phyloP scores from a whole-genome alignment of 306 rosid species.

The Oemleria cerasiformis region DNA sequence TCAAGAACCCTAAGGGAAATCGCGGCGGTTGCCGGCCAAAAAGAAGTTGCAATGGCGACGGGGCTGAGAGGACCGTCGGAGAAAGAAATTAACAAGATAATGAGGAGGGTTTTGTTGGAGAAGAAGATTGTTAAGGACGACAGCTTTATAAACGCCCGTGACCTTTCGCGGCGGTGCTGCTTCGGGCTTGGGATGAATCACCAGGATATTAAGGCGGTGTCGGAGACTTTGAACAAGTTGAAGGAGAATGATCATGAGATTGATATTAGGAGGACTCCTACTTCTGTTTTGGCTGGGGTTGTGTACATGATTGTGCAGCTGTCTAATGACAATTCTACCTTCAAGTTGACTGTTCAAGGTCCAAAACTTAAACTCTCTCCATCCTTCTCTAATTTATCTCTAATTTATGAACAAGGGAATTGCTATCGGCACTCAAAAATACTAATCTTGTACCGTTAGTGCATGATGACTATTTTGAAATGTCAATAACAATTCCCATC shows the following conservation, averaged over 20 bases:
- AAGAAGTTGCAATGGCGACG: too few species aligned
- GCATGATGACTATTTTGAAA: too few species aligned
- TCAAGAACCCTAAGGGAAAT: conserved; percentile 22
- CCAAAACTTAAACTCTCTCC: neutral
- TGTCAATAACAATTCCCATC: too few species aligned
- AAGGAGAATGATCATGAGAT: neutral
- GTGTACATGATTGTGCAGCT: conserved; percentile 23
- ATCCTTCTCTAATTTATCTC: neutral
- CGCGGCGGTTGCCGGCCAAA: too few species aligned
- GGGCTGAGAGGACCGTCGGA: neutral
- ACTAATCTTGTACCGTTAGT: too few species aligned
- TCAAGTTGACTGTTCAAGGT: neutral
- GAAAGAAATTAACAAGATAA: conserved; percentile 16
- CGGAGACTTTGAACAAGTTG: neutral
- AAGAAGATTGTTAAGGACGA: neutral
- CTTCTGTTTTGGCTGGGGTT: conserved; percentile 15
- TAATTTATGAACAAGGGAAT: neutral
- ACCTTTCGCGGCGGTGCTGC: conserved; percentile 17
- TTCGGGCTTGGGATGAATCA: neutral
- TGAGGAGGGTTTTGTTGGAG: neutral
- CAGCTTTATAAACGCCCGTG: neutral
- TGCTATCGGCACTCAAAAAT: too few species aligned
- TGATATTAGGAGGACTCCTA: conserved; percentile 30
- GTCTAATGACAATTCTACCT: conserved; percentile 1
- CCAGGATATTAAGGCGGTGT: neutral